A percentile compares a stretch with the other conserved stretches of the same genome.
phyloP scores from a whole-genome alignment of 2,329 filamentous ascomycete species.

The Cercospora janseana region DNA sequence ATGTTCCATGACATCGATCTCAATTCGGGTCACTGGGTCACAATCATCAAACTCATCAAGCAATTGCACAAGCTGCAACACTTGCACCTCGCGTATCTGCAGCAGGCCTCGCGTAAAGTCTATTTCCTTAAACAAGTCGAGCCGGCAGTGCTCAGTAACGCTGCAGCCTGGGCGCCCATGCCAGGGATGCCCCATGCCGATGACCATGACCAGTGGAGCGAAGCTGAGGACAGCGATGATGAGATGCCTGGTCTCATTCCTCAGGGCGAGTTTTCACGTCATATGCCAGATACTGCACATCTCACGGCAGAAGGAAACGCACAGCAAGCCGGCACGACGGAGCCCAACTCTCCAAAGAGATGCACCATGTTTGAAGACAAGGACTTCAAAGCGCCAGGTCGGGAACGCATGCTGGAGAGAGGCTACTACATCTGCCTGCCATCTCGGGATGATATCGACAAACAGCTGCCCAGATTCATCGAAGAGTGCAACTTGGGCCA shows the following conservation, averaged over 20 bases:
- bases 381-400: constrained; percentile 6
- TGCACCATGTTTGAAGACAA: constrained; percentile 12
- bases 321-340: not conserved
- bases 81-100: constrained; percentile 32
- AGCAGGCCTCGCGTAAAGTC: constrained; percentile 24
- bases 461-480: constrained; percentile 16
- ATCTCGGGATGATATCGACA: constrained; percentile 14
- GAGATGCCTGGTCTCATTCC: constrained; percentile 14
- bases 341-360: not conserved
- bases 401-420: constrained; percentile 8
- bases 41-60: constrained; percentile 28
- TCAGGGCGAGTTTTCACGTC: not conserved
- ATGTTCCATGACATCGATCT: constrained; percentile 24
- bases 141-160: not conserved
- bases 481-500: constrained; percentile 18
- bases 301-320: not conserved
- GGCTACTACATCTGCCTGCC: constrained; percentile 21
- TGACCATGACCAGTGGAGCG: constrained; percentile 17
- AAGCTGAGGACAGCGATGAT: constrained; percentile 8
- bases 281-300: not conserved
- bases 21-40: constrained; percentile 26
- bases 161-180: constrained; percentile 10
- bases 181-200: constrained; percentile 1
- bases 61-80: constrained; percentile 28
- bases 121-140: constrained; percentile 31